phyloP scores from a whole-genome alignment of 2,329 filamentous ascomycete genomes.

The Ophiostoma ulmi region DNA sequence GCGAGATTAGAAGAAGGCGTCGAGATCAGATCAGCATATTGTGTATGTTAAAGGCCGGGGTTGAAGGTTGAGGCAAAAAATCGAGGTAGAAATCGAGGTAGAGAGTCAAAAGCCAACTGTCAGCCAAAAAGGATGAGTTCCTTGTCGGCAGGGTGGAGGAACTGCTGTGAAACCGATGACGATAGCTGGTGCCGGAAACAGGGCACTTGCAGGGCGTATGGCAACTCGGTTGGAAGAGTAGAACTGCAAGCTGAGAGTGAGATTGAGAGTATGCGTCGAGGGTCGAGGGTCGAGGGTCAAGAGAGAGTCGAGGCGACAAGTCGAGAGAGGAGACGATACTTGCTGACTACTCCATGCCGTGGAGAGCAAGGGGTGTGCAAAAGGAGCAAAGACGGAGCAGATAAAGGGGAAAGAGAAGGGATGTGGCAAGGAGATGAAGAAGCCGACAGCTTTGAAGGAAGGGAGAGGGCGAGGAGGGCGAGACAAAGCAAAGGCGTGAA shows the following conservation, averaged over 20 bases:
- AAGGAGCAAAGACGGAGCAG: not conserved
- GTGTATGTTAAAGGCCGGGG: not conserved
- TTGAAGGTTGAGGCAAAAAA: not conserved
- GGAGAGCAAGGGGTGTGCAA: not conserved
- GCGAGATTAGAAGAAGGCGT: not conserved
- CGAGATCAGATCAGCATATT: slow-evolving; percentile 6
- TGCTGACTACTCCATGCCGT: not conserved
- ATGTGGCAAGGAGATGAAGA: not conserved
- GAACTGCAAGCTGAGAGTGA: not conserved
- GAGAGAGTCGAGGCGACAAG: not conserved
- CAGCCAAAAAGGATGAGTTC: not conserved
- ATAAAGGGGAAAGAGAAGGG: too few relatives aligned
- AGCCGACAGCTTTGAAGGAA: not conserved
- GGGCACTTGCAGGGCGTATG: not conserved
- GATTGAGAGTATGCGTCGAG: not conserved
- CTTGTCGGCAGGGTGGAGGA: not conserved
- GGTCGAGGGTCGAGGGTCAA: not conserved
- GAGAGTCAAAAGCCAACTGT: not conserved
- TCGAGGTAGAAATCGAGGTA: not conserved
- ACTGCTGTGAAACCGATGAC: not conserved
- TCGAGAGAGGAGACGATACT: not conserved
- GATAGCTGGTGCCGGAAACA: not conserved
- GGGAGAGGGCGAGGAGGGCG: not conserved
- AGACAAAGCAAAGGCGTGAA: not conserved
- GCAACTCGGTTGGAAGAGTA: not conserved